A percentile compares a stretch with the other conserved stretches of the same genome.
phyloP scores from a whole-genome alignment of 1,284 basidiomycete species.

The Irpex sp. region DNA sequence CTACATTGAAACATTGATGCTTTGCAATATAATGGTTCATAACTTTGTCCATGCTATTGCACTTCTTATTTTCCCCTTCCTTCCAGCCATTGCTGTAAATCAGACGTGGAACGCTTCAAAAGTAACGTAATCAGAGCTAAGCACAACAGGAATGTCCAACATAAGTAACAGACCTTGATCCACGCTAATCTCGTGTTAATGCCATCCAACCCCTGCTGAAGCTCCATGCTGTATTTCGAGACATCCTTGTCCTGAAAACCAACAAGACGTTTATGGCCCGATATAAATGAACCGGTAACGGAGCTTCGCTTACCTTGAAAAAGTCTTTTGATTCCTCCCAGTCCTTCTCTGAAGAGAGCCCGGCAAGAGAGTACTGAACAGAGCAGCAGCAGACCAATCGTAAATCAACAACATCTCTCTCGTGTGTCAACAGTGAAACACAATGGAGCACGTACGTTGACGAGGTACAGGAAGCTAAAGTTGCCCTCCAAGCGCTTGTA shows the following conservation, averaged over 20 bases:
- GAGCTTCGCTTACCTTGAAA: constrained; percentile 48
- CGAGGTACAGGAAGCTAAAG: constrained; percentile 49
- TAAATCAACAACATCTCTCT: constrained; percentile 14
- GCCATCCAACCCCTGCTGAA: constrained; percentile 64
- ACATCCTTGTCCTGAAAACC: constrained; percentile 50
- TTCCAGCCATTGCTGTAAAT: constrained; percentile 23
- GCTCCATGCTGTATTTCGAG: constrained; percentile 54
- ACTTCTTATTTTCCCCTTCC: neutral
- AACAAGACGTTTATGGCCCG: neutral
- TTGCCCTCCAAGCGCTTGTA: constrained; percentile 51
- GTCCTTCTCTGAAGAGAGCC: constrained; percentile 68
- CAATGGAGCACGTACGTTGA: constrained; percentile 35
- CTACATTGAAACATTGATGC: neutral
- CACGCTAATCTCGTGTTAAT: constrained; percentile 54
- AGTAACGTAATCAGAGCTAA: neutral
- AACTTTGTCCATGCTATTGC: neutral
- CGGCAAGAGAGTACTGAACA: constrained; percentile 51
- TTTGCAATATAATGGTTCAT: neutral
- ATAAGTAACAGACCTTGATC: constrained; percentile 30
- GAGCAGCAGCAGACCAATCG: neutral
- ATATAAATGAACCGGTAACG: neutral
- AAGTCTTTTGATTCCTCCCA: constrained; percentile 59
- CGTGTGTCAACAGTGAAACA: neutral
- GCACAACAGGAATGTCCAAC: neutral
- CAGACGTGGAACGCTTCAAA: constrained; percentile 39